Evolutionary conservation across 2,329 filamentous ascomycete genomes (phyloP), one percentile per base, ranked within the genome.

Genomic region (Penicillium sp.): DNA sequence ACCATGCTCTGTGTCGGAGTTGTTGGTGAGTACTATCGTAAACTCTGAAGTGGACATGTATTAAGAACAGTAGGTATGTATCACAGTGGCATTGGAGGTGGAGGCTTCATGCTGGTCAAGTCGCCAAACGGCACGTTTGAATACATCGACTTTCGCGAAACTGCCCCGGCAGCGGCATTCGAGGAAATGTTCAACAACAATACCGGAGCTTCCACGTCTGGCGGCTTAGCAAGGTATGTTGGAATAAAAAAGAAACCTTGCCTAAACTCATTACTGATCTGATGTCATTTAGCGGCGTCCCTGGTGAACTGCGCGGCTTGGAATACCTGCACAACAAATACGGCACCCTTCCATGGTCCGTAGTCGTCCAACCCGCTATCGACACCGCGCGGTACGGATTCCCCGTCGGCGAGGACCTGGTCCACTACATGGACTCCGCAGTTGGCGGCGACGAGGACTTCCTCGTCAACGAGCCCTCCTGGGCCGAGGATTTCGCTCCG

Each of bases 401-500:
- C 76, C 72, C 74, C 19, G 86, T 97, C 2, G 91, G 86, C 3
- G 81, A 86, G 58, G 94, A 98, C 73, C 80, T 93, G 23, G 84
- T 92, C 23, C 83, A 82, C 8, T 94, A 94, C 70, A 94, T 96
- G 85, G 73, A 81, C 0, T 80, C 74, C 3, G 85, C 84, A 0
- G 81, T 81, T 61, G 74, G 73, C 62, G 75, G 62, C 60, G 68
- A 81, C 7, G 76, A 84, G 53, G 84, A 92, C 67, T 97, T 96
- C 70, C 79, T 97, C 0, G 80, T 88, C 0, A 83, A 90, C 3
- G 88, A 97, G 60, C 88, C 90, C 0, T 86, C 87, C 3, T 98
- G 92, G 90, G 92, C 93, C 0, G 76, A 91, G 52, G 94, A 97
- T 73, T 97, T 97, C 79, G 93, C 92, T 2, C 92, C 92, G 0